Conservation (phyloP, 257 asterid genomes). For the Salvia splendens region DNA sequence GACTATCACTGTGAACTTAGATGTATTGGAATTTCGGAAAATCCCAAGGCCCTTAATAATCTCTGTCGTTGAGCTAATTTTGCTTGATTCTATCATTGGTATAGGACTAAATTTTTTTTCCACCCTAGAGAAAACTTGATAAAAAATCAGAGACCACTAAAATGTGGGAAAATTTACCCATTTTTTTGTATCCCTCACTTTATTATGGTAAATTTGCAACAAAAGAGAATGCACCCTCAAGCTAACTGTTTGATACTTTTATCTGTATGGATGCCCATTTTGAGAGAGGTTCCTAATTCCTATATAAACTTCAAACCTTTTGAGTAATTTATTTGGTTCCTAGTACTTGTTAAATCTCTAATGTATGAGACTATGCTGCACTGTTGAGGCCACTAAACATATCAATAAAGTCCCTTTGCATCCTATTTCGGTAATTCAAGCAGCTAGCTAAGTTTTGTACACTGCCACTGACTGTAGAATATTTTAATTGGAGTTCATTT, state of each 20-base stretch:
- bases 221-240: no score
- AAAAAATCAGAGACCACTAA: no score
- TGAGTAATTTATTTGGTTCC: neutral
- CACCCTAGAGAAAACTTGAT: no score
- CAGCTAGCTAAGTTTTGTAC: neutral
- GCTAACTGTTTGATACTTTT: neutral
- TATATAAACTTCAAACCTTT: neutral
- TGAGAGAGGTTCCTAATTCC: neutral
- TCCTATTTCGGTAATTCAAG: neutral
- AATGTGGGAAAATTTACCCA: no score
- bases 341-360: neutral
- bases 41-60: no score
- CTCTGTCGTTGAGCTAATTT: no score
- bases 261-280: slow-evolving; percentile 1
- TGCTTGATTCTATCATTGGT: no score
- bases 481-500: neutral
- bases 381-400: neutral
- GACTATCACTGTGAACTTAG: no score
- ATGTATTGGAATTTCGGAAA: no score
- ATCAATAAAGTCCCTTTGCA: neutral
- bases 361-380: neutral
- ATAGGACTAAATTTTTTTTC: no score
- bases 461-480: neutral
- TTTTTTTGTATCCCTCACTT: no score
- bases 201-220: no score